Evolutionary conservation across 1,284 basidiomycete species (phyloP).

Genomic region (Puccinia coronata): DNA sequence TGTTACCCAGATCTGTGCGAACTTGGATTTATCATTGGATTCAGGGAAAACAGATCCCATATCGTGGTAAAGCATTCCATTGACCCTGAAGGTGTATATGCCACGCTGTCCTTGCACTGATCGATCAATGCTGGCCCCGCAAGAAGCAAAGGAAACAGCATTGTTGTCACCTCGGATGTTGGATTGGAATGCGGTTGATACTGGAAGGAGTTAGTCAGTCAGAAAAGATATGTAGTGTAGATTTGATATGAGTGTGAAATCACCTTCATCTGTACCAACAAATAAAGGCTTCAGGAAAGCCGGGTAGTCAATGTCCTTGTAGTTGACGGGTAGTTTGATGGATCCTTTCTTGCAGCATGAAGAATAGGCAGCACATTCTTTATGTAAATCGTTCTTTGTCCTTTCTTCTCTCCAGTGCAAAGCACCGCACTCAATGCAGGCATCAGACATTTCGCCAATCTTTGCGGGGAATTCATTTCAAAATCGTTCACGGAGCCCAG

Average conservation of each 20-base stretch:
- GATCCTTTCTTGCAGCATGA: neutral
- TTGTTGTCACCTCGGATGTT: neutral
- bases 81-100: neutral
- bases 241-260: neutral
- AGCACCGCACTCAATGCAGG: neutral
- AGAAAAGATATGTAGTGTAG: neutral
- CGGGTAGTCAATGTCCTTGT: neutral
- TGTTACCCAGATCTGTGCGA: constrained; percentile 18
- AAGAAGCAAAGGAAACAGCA: neutral
- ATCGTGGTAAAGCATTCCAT: neutral
- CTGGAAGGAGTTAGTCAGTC: neutral
- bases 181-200: neutral
- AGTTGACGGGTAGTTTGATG: neutral
- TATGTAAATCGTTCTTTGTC: neutral
- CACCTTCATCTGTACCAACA: neutral
- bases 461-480: no score
- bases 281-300: neutral
- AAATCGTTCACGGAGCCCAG: no score
- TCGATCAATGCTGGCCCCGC: neutral
- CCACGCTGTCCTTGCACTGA: neutral
- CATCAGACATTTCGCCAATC: neutral
- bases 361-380: neutral
- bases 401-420: neutral
- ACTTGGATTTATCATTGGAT: neutral
- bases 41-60: neutral